Percentiles rank a stretch among this genome's conserved stretches.
phyloP scores from a whole-genome alignment of 208 protist species.

The Crithidia fasciculata region DNA sequence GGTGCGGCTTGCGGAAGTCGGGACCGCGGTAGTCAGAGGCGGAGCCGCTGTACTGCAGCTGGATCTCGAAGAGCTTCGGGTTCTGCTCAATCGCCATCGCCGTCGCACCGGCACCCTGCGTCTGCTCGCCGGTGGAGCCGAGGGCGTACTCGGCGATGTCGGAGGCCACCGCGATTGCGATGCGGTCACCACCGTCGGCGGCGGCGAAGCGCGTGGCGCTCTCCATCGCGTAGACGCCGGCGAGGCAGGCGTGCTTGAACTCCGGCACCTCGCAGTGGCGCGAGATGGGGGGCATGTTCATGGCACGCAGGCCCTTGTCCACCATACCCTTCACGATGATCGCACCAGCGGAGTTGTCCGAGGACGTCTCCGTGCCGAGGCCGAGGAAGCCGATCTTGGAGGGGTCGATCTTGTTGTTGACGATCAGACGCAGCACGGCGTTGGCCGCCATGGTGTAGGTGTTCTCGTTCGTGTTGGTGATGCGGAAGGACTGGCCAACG shows the following conservation, averaged over 20 bases:
- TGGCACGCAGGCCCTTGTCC: slow-evolving; percentile 76
- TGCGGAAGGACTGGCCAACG: slow-evolving; percentile 89
- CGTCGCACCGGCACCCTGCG: slow-evolving; percentile 85
- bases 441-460: slow-evolving; percentile 92
- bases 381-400: slow-evolving; percentile 86
- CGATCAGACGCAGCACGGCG: slow-evolving; percentile 87
- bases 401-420: slow-evolving; percentile 88
- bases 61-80: slow-evolving; percentile 77
- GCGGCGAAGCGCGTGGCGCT: slow-evolving; percentile 73
- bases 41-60: slow-evolving; percentile 77
- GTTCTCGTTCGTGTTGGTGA: slow-evolving; percentile 86
- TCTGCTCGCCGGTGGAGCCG: slow-evolving; percentile 90
- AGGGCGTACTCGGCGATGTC: slow-evolving; percentile 92
- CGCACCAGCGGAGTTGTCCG: slow-evolving; percentile 90
- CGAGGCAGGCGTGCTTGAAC: slow-evolving; percentile 94
- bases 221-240: slow-evolving; percentile 90
- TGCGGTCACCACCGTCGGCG: slow-evolving; percentile 66
- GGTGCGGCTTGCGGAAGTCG: slow-evolving; percentile 91
- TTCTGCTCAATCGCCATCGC: slow-evolving; percentile 85
- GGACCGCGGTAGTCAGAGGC: slow-evolving; percentile 90
- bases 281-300: slow-evolving; percentile 74
- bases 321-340: slow-evolving; percentile 93
- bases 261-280: slow-evolving; percentile 91
- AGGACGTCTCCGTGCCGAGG: slow-evolving; percentile 88
- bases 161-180: slow-evolving; percentile 88